phyloP scores from a whole-genome alignment of 345 rosid species.

The Populus davidiana region DNA sequence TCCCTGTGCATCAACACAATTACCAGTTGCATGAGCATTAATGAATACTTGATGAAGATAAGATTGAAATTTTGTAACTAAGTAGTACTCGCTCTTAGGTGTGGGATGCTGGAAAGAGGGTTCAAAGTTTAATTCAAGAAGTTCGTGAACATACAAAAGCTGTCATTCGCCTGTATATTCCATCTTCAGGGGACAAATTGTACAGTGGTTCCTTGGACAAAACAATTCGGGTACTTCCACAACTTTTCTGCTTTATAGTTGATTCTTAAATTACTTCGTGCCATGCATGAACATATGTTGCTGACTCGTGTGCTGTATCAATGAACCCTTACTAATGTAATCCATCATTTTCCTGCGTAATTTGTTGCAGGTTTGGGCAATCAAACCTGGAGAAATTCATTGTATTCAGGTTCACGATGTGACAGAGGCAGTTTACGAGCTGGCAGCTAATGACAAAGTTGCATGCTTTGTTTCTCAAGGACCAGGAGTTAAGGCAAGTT shows the following conservation, averaged over 20 bases:
- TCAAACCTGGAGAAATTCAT: constrained; percentile 50
- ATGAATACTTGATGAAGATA: neutral
- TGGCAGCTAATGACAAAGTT: constrained; percentile 42
- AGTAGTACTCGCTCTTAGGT: constrained; percentile 28
- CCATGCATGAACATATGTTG: neutral
- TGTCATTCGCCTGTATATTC: constrained; percentile 49
- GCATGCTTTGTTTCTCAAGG: constrained; percentile 57
- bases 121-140: constrained; percentile 46
- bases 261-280: neutral
- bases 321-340: neutral
- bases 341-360: neutral
- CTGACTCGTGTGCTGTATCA: neutral
- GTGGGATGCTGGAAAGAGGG: constrained; percentile 53
- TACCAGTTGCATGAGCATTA: neutral
- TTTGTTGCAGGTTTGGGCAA: constrained; percentile 47
- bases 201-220: constrained; percentile 68
- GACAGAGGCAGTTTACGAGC: constrained; percentile 46
- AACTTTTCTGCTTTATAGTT: constrained; percentile 5
- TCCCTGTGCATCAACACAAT: neutral
- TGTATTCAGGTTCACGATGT: constrained; percentile 64
- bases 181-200: constrained; percentile 50
- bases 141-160: constrained; percentile 56
- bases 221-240: constrained; percentile 44
- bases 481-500: constrained; percentile 55
- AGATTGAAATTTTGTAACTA: neutral